Evolutionary conservation across 306 rosid genomes (phyloP).

Genomic region (Medicago ruthenica): DNA sequence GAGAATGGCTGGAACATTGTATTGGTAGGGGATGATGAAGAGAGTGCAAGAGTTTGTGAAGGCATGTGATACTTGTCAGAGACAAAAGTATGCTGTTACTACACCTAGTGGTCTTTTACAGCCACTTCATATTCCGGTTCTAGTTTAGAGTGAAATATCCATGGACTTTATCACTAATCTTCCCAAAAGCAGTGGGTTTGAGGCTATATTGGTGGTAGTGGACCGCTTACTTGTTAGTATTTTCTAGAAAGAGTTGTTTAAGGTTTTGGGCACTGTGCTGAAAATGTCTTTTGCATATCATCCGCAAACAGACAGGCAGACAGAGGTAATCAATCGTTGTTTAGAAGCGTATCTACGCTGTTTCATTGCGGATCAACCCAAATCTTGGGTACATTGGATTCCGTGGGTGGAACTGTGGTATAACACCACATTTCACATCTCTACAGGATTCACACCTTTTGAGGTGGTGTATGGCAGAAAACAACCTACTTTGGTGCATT

Average conservation of each 20-base stretch:
- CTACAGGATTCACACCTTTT: too few species aligned
- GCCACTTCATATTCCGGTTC: neutral
- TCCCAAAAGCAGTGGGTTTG: neutral
- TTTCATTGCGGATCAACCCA: too few species aligned
- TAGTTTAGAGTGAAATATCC: neutral
- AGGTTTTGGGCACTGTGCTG: neutral
- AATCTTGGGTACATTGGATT: too few species aligned
- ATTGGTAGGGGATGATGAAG: neutral
- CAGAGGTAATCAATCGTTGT: too few species aligned
- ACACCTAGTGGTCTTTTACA: neutral
- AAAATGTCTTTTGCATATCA: neutral
- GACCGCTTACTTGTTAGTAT: neutral
- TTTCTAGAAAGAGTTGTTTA: neutral
- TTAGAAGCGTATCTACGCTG: too few species aligned
- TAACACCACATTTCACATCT: too few species aligned
- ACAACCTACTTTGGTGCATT: too few species aligned
- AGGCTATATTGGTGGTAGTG: neutral
- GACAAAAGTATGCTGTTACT: neutral
- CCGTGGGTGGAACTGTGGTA: too few species aligned
- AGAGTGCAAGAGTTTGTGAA: neutral
- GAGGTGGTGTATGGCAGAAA: too few species aligned
- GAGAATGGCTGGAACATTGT: neutral
- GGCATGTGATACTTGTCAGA: neutral
- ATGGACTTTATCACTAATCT: neutral
- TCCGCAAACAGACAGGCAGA: neutral